A percentile compares a stretch with the other conserved stretches of the same genome.
These are phyloP conservation scores for Yamadazyma friedrichii DNA, from an alignment of 1,139 yeast species.

Conservation along the genomic window DNA sequence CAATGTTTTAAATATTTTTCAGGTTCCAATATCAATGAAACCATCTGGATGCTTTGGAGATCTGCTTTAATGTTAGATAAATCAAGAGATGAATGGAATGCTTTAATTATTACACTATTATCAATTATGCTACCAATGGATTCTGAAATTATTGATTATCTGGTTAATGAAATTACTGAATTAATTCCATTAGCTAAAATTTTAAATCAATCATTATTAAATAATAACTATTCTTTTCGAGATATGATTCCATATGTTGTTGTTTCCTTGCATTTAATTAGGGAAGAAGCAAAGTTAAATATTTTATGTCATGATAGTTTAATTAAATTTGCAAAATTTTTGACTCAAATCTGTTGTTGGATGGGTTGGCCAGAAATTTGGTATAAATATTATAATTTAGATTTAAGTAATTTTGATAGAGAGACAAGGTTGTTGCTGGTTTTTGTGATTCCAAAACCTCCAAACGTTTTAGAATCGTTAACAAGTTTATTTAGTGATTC, in stretches of 20 bases:
- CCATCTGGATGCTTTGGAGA: conserved; percentile 65
- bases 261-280: conserved; percentile 66
- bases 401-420: conserved; percentile 21
- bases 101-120: conserved; percentile 53
- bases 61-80: conserved; percentile 47
- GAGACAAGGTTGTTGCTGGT: conserved; percentile 37
- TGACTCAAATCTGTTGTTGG: conserved; percentile 64
- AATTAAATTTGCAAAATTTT: conserved; percentile 45
- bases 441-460: conserved; percentile 49
- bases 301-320: conserved; percentile 39
- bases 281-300: conserved; percentile 73
- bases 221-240: conserved; percentile 38
- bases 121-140: conserved; percentile 47
- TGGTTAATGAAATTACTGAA: conserved; percentile 36
- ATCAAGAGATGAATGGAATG: conserved; percentile 58
- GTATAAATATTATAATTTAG: conserved; percentile 54
- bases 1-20: conserved; percentile 53
- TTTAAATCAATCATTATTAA: conserved; percentile 25
- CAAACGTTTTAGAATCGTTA: conserved; percentile 54
- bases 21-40: conserved; percentile 57
- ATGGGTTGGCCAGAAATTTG: conserved; percentile 77
- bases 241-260: conserved; percentile 63
- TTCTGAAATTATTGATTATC: conserved; percentile 10
- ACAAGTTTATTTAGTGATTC: conserved; percentile 46
- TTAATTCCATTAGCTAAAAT: conserved; percentile 38